These are phyloP conservation scores for Mycogone perniciosa DNA, from an alignment of 2,329 filamentous ascomycete genomes.

Conservation along the genomic window DNA sequence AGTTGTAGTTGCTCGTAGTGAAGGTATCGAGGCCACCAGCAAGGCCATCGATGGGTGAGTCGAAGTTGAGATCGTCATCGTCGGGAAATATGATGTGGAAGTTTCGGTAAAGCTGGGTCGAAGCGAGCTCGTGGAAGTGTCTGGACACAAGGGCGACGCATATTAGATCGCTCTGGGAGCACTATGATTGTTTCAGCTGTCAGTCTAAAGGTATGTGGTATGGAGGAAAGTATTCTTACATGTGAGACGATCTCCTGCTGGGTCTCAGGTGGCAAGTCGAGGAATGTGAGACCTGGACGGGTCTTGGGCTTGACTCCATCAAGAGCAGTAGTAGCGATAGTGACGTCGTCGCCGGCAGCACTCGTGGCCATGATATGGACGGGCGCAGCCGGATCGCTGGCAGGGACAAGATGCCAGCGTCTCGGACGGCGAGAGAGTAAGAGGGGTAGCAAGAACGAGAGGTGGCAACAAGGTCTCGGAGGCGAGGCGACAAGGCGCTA, in stretches of 20 bases:
- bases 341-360: slow-evolving; percentile 25
- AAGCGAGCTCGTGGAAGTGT: slow-evolving; percentile 52
- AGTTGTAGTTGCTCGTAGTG: slow-evolving; percentile 57
- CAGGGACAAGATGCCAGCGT: not conserved
- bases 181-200: slow-evolving; percentile 30
- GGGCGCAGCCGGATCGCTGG: slow-evolving; percentile 3
- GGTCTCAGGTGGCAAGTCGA: slow-evolving; percentile 41
- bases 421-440: not conserved
- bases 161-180: slow-evolving; percentile 46
- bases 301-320: not conserved
- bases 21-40: slow-evolving; percentile 55
- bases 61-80: slow-evolving; percentile 46
- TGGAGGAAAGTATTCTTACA: slow-evolving; percentile 26
- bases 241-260: slow-evolving; percentile 43
- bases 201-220: slow-evolving; percentile 8
- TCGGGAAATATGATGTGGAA: slow-evolving; percentile 58
- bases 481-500: not conserved
- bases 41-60: slow-evolving; percentile 50
- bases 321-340: slow-evolving; percentile 4
- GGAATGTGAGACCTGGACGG: slow-evolving; percentile 25
- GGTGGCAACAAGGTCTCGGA: not conserved
- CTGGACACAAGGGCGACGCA: slow-evolving; percentile 52
- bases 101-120: slow-evolving; percentile 51
- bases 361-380: slow-evolving; percentile 29
- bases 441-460: not conserved